These are phyloP conservation scores for Xylariaceae sp. DNA, from an alignment of 2,329 filamentous ascomycete genomes.

Conservation along the genomic window DNA sequence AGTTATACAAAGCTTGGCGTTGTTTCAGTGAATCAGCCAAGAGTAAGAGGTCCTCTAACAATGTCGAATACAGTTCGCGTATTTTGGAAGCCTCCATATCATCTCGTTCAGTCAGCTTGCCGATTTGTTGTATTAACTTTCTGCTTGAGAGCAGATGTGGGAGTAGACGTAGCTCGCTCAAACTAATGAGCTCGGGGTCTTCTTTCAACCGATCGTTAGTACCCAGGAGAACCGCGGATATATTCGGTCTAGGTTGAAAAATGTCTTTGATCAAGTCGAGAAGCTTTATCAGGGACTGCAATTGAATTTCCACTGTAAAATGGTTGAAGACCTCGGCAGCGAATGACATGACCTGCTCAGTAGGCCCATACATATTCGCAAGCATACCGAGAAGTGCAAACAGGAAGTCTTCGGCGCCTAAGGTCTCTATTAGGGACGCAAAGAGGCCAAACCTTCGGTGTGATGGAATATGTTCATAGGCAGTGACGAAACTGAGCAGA, in stretches of 20 bases:
- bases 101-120: conserved; percentile 56
- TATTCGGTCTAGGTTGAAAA: conserved; percentile 68
- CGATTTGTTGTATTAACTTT: conserved; percentile 55
- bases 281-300: conserved; percentile 75
- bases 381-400: conserved; percentile 87
- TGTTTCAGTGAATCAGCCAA: conserved; percentile 64
- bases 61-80: conserved; percentile 65
- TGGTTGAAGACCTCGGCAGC: conserved; percentile 69
- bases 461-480: conserved; percentile 91
- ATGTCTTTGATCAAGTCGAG: conserved; percentile 73
- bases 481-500: conserved; percentile 91
- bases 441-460: conserved; percentile 83
- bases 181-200: conserved; percentile 50
- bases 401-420: conserved; percentile 83
- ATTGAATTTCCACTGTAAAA: conserved; percentile 72
- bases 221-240: conserved; percentile 71
- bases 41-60: conserved; percentile 63
- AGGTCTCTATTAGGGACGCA: conserved; percentile 76
- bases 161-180: conserved; percentile 55
- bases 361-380: conserved; percentile 82
- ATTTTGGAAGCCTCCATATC: conserved; percentile 66
- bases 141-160: conserved; percentile 58
- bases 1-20: conserved; percentile 53
- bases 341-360: conserved; percentile 71
- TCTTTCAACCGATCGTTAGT: conserved; percentile 46